A percentile compares a stretch with the other conserved stretches of the same genome.
Conservation (phyloP, 345 rosid species). For the Gossypium sturtianum region DNA sequence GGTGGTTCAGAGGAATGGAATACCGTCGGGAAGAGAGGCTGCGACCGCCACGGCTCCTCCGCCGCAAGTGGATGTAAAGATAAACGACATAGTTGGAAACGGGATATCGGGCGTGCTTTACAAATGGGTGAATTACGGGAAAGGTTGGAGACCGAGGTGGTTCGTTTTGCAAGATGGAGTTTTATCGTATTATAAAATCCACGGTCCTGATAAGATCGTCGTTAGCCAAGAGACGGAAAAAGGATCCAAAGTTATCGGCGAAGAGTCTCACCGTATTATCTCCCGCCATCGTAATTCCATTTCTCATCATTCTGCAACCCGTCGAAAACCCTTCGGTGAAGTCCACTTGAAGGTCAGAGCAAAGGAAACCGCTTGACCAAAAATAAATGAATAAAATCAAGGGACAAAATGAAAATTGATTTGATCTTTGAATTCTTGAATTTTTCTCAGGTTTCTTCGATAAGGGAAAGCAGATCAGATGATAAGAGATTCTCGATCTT, state of each 20-base stretch:
- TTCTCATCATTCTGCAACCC: slow-evolving; percentile 20
- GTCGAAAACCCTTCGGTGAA: slow-evolving; percentile 84
- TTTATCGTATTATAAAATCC: slow-evolving; percentile 83
- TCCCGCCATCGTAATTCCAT: slow-evolving; percentile 27
- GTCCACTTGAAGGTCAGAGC: slow-evolving; percentile 79
- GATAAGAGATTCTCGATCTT: slow-evolving; percentile 92
- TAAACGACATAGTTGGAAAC: slow-evolving; percentile 79
- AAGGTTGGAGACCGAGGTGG: slow-evolving; percentile 98
- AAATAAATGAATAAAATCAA: neutral
- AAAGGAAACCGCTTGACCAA: neutral
- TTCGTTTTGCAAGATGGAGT: slow-evolving; percentile 93
- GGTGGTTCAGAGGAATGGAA: slow-evolving; percentile 7
- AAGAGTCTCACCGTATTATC: slow-evolving; percentile 60
- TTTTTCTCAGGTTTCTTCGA: slow-evolving; percentile 50
- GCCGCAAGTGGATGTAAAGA: slow-evolving; percentile 63
- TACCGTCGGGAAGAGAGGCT: neutral
- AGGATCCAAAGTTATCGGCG: slow-evolving; percentile 91
- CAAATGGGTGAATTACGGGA: slow-evolving; percentile 99
- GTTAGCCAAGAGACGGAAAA: slow-evolving; percentile 74
- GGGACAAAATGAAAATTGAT: neutral
- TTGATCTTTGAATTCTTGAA: neutral
- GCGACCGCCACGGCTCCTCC: slow-evolving; percentile 10
- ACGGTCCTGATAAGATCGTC: slow-evolving; percentile 85
- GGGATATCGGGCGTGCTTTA: slow-evolving; percentile 78
- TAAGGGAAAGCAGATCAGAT: slow-evolving; percentile 81